A percentile compares a stretch with the other conserved stretches of the same genome.
Evolutionary conservation across 495 filamentous ascomycete species (phyloP).

Genomic region (Penicillium crystallinum): DNA sequence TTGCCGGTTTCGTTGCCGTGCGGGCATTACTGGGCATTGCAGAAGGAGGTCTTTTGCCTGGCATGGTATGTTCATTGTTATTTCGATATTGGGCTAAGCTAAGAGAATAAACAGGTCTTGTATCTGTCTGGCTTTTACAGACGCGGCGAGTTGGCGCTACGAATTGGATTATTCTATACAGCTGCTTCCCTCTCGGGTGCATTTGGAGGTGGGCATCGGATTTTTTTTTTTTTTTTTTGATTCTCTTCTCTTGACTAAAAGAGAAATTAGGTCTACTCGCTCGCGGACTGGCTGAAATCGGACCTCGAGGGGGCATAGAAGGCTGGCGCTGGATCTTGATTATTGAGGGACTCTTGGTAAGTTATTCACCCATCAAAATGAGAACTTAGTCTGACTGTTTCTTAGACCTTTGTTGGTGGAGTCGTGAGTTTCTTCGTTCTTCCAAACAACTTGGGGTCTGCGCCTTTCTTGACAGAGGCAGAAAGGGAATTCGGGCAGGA

Average conservation of each 20-base stretch:
- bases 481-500: slow-evolving; percentile 44
- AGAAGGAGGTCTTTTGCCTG: slow-evolving; percentile 61
- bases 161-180: slow-evolving; percentile 74
- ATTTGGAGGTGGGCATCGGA: slow-evolving; percentile 50
- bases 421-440: slow-evolving; percentile 51
- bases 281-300: slow-evolving; percentile 63
- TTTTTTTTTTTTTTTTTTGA: not conserved
- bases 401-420: slow-evolving; percentile 46
- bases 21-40: slow-evolving; percentile 59
- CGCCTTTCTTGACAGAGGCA: slow-evolving; percentile 45
- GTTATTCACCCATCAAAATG: not conserved
- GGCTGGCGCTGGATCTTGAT: slow-evolving; percentile 64
- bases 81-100: not conserved
- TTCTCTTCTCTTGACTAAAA: too few relatives aligned
- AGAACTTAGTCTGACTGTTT: not conserved
- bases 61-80: slow-evolving; percentile 45
- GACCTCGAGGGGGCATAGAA: slow-evolving; percentile 39
- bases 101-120: slow-evolving; percentile 40
- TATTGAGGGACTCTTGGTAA: slow-evolving; percentile 56
- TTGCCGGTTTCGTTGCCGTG: slow-evolving; percentile 48
- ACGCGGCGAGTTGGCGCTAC: slow-evolving; percentile 60
- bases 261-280: slow-evolving; percentile 52
- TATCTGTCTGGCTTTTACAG: slow-evolving; percentile 73
- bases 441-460: slow-evolving; percentile 47
- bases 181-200: slow-evolving; percentile 65